Percentiles rank a stretch among this genome's conserved stretches.
phyloP scores from a whole-genome alignment of 345 rosid genomes.

The Populus alba region DNA sequence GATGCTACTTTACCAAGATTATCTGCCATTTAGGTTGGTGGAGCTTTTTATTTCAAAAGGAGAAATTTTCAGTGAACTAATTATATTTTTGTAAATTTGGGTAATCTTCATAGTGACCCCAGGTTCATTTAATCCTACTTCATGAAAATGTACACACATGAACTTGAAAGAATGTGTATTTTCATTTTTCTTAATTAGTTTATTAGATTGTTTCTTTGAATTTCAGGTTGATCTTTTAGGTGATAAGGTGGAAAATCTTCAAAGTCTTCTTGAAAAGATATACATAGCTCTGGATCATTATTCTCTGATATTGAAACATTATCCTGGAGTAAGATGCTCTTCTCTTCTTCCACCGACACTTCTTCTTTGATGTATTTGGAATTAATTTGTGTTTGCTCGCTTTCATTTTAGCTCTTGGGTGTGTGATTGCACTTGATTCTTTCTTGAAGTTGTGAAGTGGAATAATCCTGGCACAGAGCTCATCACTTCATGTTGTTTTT shows the following conservation, averaged over 20 bases:
- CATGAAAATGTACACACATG: neutral
- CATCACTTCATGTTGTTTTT: neutral
- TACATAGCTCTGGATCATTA: conserved; percentile 93
- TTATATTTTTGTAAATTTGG: neutral
- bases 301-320: conserved; percentile 77
- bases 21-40: neutral
- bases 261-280: conserved; percentile 82
- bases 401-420: neutral
- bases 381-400: neutral
- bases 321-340: conserved; percentile 72
- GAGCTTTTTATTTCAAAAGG: neutral
- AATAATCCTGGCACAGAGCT: neutral
- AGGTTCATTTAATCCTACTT: neutral
- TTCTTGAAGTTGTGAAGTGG: neutral
- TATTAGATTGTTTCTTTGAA: conserved; percentile 18
- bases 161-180: neutral
- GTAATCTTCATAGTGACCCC: neutral
- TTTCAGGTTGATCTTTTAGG: conserved; percentile 92
- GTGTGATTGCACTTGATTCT: neutral
- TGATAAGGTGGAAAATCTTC: conserved; percentile 74
- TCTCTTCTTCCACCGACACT: neutral
- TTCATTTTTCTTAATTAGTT: neutral
- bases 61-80: neutral
- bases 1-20: neutral
- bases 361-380: neutral